Evolutionary conservation across 176 grass and related monocot genomes (phyloP), one percentile per base, ranked within the genome.

Genomic region (Phyllostachys edulis): DNA sequence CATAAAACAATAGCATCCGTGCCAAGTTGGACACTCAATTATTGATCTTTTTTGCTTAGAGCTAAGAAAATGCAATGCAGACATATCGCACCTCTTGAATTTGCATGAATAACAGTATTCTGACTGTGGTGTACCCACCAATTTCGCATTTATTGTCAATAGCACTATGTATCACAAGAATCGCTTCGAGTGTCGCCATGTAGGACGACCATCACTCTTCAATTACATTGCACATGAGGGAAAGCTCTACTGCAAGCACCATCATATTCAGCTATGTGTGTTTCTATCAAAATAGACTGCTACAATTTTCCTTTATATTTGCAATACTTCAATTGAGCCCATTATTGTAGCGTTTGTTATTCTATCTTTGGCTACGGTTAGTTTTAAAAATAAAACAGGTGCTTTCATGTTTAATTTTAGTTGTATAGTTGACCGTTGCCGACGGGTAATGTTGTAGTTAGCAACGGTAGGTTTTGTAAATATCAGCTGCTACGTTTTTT

Each of bases 121-220:
- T 86, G 69, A 84, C 68, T 34, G 37, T 2, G 9, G 76, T 7
- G 0, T 1, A 1, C 4, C 16, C 24, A 55, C 34, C 29, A 70
- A 51, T 17, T 54, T 32, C 85, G 63, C 82, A 93, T 91, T 99
- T 39, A 99, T 89, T 49, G 96, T 99, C 14, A 94, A 99, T 36
- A 76, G 76, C 14, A 94, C 88, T 4, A 89, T 91, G 87, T 99
- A 99, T 36, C 96, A 96, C 88, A 99, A 92, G 82, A 90, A 91
- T 87, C 96, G 96, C 93, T 99, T 99, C 91, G 96, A 99, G 70
- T 99, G 96, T 74, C 87, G 91, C 34, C 93, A 99, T 89, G 96
- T 93, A 72, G 96, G 96, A 90, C 96, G 96, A 90, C 89, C 38
- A 99, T 99, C 59, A 99, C 96, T 93, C 96, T 78, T 99, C 96